These are phyloP conservation scores for Calonectria hawksworthii DNA, from an alignment of 2,329 filamentous ascomycete genomes.

Conservation along the genomic window DNA sequence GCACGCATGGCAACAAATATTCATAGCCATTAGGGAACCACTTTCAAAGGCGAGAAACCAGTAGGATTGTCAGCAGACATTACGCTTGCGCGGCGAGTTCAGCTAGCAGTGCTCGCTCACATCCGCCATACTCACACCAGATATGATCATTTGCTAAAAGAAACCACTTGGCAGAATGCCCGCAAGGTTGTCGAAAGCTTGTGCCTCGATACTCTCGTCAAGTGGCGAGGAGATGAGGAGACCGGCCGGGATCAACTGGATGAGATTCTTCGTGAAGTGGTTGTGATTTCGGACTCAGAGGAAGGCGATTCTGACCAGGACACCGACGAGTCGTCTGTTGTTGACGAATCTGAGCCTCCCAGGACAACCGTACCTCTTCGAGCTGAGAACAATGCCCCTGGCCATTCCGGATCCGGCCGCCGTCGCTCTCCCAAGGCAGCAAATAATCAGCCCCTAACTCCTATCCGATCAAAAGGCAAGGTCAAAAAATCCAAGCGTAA, in stretches of 20 bases:
- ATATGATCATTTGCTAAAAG: slow-evolving; percentile 72
- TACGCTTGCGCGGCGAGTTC: slow-evolving; percentile 72
- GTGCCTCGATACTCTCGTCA: slow-evolving; percentile 76
- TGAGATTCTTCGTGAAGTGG: slow-evolving; percentile 75
- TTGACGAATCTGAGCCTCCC: slow-evolving; percentile 41
- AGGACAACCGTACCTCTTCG: slow-evolving; percentile 21
- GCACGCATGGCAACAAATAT: slow-evolving; percentile 26
- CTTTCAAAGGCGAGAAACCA: slow-evolving; percentile 66
- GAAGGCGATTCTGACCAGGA: slow-evolving; percentile 59
- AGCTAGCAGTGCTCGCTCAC: slow-evolving; percentile 75
- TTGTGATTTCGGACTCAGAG: slow-evolving; percentile 75
- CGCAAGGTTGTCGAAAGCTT: slow-evolving; percentile 72
- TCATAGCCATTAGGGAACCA: slow-evolving; percentile 58
- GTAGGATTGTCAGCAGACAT: slow-evolving; percentile 71
- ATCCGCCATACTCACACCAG: slow-evolving; percentile 77
- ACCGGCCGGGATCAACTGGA: slow-evolving; percentile 77
- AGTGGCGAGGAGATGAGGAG: slow-evolving; percentile 80
- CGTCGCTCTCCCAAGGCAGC: slow-evolving; percentile 36
- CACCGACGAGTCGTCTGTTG: slow-evolving; percentile 50
- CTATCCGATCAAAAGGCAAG: slow-evolving; percentile 38
- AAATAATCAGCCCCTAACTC: slow-evolving; percentile 30
- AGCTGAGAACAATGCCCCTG: slow-evolving; percentile 26
- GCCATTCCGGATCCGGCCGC: slow-evolving; percentile 33
- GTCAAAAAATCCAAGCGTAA: slow-evolving; percentile 48
- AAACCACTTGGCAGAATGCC: slow-evolving; percentile 71